These are phyloP conservation scores for Pichia insulana DNA, from an alignment of 805 yeast genomes.

Conservation along the genomic window DNA sequence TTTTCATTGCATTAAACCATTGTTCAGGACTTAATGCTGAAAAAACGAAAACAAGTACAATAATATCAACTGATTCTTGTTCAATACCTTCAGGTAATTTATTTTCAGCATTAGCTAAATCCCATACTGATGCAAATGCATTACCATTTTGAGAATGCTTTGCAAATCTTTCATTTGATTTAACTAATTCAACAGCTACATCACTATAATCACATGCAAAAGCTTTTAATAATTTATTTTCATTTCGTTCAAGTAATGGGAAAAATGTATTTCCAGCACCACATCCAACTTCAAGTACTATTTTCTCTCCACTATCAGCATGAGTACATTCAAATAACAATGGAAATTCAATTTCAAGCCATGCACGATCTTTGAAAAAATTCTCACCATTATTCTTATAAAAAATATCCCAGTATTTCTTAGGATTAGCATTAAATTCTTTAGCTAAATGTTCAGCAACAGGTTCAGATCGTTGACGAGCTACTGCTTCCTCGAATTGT, in stretches of 20 bases:
- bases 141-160: constrained; percentile 18
- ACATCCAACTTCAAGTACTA: constrained; percentile 89
- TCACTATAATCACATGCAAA: constrained; percentile 86
- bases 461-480: constrained; percentile 71
- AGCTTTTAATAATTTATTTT: constrained; percentile 65
- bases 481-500: constrained; percentile 42
- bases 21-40: constrained; percentile 88
- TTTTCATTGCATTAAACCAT: constrained; percentile 75
- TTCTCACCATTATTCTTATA: constrained; percentile 86
- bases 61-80: constrained; percentile 75
- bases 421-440: constrained; percentile 76
- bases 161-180: constrained; percentile 50
- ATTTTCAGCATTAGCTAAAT: constrained; percentile 69
- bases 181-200: constrained; percentile 83
- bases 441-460: constrained; percentile 82
- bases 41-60: constrained; percentile 92
- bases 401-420: constrained; percentile 90
- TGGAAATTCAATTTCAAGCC: constrained; percentile 95
- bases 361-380: constrained; percentile 92
- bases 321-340: constrained; percentile 69
- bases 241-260: constrained; percentile 76
- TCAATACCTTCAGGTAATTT: constrained; percentile 77
- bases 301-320: constrained; percentile 57
- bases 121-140: constrained; percentile 92
- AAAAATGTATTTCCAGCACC: constrained; percentile 97